phyloP scores from a whole-genome alignment of 2,329 filamentous ascomycete species.

The Colletotrichum coccodes region DNA sequence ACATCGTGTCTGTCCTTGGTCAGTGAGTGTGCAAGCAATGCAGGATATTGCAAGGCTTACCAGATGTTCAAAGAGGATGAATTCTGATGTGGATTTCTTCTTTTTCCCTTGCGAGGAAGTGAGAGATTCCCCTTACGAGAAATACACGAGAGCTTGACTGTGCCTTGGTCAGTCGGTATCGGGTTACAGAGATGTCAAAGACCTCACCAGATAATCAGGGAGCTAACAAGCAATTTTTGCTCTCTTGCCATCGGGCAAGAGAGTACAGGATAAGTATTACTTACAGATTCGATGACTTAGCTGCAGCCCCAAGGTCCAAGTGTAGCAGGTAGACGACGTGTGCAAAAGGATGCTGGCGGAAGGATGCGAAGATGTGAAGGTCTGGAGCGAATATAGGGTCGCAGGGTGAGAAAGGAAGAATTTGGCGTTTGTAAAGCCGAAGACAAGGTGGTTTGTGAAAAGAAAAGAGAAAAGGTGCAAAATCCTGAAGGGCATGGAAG shows the following conservation, averaged over 20 bases:
- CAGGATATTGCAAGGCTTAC: background rate
- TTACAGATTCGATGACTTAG: background rate
- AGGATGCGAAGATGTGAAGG: background rate
- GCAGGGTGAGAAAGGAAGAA: background rate
- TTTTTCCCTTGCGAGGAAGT: background rate
- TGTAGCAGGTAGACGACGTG: background rate
- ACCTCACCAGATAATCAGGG: background rate
- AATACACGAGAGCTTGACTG: background rate
- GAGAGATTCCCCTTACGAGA: background rate
- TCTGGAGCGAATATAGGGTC: background rate
- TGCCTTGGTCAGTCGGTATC: background rate
- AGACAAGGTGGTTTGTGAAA: background rate
- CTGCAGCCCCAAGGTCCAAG: background rate
- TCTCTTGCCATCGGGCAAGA: background rate
- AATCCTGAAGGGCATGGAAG: background rate
- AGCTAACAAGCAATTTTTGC: background rate
- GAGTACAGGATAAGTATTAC: background rate
- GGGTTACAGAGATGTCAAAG: background rate
- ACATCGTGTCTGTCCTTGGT: slow-evolving; percentile 1
- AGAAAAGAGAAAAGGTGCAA: background rate
- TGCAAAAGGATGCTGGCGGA: background rate
- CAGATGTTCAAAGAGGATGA: background rate
- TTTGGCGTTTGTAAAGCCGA: background rate
- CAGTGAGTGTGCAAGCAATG: background rate
- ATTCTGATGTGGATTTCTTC: background rate